These are phyloP conservation scores for Durio zibethinus DNA, from an alignment of 345 rosid species.

Conservation along the genomic window DNA sequence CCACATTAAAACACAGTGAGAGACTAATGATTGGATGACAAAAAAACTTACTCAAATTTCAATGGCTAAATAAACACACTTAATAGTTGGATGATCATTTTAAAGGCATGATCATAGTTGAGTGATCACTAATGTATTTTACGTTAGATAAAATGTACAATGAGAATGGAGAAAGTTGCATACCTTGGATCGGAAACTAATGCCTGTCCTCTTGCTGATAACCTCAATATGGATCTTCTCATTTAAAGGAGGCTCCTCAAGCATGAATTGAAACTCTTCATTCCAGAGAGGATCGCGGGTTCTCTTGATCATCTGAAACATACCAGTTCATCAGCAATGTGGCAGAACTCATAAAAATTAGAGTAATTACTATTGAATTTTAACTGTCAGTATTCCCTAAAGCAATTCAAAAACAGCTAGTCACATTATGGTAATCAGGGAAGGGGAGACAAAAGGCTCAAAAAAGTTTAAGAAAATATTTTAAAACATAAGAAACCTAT, in stretches of 20 bases:
- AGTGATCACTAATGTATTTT: too few species aligned
- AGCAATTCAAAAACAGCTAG: background rate
- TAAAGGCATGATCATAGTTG: too few species aligned
- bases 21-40: too few species aligned
- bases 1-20: too few species aligned
- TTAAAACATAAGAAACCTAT: too few species aligned
- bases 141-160: background rate
- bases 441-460: background rate
- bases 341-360: background rate
- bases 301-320: slow-evolving; percentile 49
- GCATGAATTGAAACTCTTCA: slow-evolving; percentile 61
- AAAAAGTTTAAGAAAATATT: too few species aligned
- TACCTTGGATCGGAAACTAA: slow-evolving; percentile 64
- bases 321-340: background rate
- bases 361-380: background rate
- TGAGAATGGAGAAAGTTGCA: background rate
- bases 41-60: too few species aligned
- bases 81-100: too few species aligned
- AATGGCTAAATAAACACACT: too few species aligned
- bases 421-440: background rate
- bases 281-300: slow-evolving; percentile 65
- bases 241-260: slow-evolving; percentile 61
- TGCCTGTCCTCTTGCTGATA: slow-evolving; percentile 50
- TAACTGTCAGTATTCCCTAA: background rate
- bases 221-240: slow-evolving; percentile 61